Evolutionary conservation across 345 rosid species (phyloP).

Genomic region (Draba incana): DNA sequence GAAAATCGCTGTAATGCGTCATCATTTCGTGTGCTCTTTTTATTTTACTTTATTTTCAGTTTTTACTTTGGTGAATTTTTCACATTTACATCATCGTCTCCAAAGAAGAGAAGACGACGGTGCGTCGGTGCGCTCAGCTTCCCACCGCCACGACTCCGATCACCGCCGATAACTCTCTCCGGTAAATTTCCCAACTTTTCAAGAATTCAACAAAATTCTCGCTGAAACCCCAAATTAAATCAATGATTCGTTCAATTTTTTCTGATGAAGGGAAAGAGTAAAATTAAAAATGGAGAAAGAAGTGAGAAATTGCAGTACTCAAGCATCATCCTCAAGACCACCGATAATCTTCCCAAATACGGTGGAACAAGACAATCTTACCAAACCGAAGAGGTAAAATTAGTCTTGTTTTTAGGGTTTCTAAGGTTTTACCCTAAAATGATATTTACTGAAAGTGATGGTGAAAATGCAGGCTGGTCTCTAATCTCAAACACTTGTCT

Average conservation of each 20-base stretch:
- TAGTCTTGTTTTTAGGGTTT: neutral
- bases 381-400: slow-evolving; percentile 18
- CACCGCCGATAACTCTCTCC: neutral
- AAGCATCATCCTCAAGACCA: neutral
- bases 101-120: neutral
- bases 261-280: neutral
- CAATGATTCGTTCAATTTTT: no score
- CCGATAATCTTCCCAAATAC: neutral
- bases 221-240: no score
- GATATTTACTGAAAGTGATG: neutral
- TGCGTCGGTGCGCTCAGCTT: neutral
- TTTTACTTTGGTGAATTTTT: slow-evolving; percentile 9
- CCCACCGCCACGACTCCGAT: slow-evolving; percentile 4
- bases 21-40: neutral
- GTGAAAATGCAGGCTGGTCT: neutral
- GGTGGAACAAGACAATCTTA: neutral
- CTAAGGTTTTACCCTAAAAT: neutral
- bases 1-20: neutral
- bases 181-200: neutral
- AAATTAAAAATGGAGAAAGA: neutral
- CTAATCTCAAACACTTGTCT: slow-evolving; percentile 6
- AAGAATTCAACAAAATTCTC: no score
- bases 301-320: neutral
- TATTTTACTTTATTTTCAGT: neutral
- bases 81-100: neutral